phyloP scores from a whole-genome alignment of 176 grass and related monocot species.

The sorghum (Sorghum bicolor) region DNA sequence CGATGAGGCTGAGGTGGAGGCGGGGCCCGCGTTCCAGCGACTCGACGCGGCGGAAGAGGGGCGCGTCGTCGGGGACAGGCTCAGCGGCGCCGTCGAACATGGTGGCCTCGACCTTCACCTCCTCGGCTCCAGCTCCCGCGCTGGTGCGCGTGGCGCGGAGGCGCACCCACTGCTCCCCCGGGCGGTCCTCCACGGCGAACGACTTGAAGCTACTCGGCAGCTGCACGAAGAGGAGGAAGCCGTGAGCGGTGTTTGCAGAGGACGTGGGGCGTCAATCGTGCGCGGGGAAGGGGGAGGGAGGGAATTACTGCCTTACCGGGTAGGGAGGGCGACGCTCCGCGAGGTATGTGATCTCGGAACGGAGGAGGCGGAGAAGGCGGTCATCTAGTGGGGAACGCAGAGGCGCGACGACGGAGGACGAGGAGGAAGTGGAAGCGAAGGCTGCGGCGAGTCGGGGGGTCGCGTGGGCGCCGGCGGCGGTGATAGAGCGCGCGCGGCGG shows the following conservation, averaged over 20 bases:
- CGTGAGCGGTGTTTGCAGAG: neutral
- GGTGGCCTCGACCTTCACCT: slow-evolving; percentile 85
- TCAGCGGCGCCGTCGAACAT: slow-evolving; percentile 78
- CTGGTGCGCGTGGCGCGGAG: slow-evolving; percentile 34
- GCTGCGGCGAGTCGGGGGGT: neutral
- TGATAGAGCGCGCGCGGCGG: slow-evolving; percentile 21
- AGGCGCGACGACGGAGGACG: neutral
- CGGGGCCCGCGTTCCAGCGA: slow-evolving; percentile 49
- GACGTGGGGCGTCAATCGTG: neutral
- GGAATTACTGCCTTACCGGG: slow-evolving; percentile 29
- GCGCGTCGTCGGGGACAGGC: slow-evolving; percentile 32
- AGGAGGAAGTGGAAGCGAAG: neutral
- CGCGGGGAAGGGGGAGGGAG: neutral
- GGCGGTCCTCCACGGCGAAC: slow-evolving; percentile 68
- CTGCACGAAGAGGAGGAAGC: slow-evolving; percentile 13
- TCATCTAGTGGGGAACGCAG: slow-evolving; percentile 51
- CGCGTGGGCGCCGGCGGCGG: neutral
- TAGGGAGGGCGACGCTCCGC: slow-evolving; percentile 51
- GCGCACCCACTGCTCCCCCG: slow-evolving; percentile 91
- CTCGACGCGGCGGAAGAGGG: slow-evolving; percentile 58
- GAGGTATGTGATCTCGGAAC: slow-evolving; percentile 70
- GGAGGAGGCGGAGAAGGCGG: slow-evolving; percentile 63
- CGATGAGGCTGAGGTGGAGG: slow-evolving; percentile 86
- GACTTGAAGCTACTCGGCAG: slow-evolving; percentile 53
- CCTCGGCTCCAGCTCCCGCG: slow-evolving; percentile 23